Evolutionary conservation across 129 eudicot genomes (phyloP), one percentile per base, ranked within the genome.

Genomic region (Ambrosia trifida): DNA sequence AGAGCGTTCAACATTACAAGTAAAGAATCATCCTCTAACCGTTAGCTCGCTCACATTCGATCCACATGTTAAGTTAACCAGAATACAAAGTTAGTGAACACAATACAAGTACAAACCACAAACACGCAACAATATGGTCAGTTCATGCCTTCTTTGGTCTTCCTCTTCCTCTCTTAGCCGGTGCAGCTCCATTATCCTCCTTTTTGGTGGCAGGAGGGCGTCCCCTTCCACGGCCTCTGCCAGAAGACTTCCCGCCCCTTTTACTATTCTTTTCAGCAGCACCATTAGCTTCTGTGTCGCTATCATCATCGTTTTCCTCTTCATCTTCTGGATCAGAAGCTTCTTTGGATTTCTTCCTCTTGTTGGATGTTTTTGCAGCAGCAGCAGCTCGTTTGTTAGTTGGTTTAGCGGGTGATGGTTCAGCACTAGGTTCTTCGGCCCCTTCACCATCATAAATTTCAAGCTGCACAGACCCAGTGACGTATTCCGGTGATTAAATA

Each of bases 371-470:
- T 79, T 83, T 86, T 1, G 81, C 83, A n/a, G 81, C 62, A 16
- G 66, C 83, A 7, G 76, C 53, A 12, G 54, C 64, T 64, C 72
- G 83, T 76, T 85, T 88, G 69, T 79, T 32, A 38, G 75, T 36
- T 78, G 81, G 86, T 66, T 79, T 81, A 19, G 79, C 46, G 3
- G 66, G 65, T 41, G 68, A 65, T 4, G 82, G 49, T 51, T 67
- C 64, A 0, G 28, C 71, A 3, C 28, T 70, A 3, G 90, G 87
- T 73, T 72, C 87, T 75, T 78, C 94, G 36, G 10, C 71, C 17
- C 54, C 96, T 90, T 87, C 97, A 2, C 73, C 97, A 56, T 94
- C 97, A 62, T 90, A 83, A 32, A 94, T 80, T 77, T 94, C 96
- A 49, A 94, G 86, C 97, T 94, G 88, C 69, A 77, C 76, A 64